phyloP scores from a whole-genome alignment of 2,329 filamentous ascomycete genomes.

The Meredithiella fracta region DNA sequence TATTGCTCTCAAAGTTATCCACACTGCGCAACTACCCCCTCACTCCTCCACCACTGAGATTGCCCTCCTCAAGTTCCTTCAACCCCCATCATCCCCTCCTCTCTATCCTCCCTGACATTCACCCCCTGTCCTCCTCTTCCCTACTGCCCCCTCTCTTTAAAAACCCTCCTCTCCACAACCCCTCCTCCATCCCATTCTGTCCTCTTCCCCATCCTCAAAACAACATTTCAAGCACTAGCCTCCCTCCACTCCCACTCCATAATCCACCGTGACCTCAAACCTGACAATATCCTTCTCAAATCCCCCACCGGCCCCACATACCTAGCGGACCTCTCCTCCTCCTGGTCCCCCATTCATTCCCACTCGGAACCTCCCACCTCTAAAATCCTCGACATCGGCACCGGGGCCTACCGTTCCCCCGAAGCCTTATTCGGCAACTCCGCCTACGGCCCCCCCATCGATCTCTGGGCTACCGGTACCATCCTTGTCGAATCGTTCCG shows the following conservation, averaged over 20 bases:
- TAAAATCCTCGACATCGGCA: conserved; percentile 89
- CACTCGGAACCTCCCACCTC: conserved; percentile 46
- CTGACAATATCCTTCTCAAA: conserved; percentile 66
- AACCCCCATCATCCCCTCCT: conserved; percentile 42
- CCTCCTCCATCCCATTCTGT: neutral
- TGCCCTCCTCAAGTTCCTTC: conserved; percentile 48
- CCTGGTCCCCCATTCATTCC: conserved; percentile 43
- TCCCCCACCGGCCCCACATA: conserved; percentile 47
- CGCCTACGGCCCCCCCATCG: conserved; percentile 53
- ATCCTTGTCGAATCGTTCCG: conserved; percentile 62
- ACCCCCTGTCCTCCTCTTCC: conserved; percentile 72
- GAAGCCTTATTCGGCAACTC: conserved; percentile 78
- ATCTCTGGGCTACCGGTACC: conserved; percentile 80
- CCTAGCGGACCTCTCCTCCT: conserved; percentile 82
- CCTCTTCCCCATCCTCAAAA: conserved; percentile 34
- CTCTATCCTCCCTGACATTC: conserved; percentile 56
- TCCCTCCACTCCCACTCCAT: conserved; percentile 60
- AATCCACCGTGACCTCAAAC: conserved; percentile 88
- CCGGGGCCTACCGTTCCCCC: conserved; percentile 76
- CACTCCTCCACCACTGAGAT: conserved; percentile 72
- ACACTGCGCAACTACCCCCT: conserved; percentile 55
- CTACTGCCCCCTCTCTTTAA: conserved; percentile 60
- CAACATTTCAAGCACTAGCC: conserved; percentile 54
- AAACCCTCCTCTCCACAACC: conserved; percentile 38
- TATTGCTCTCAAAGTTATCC: conserved; percentile 72